These are phyloP conservation scores for Pythium angustatum DNA, from an alignment of 352 stramenopile genomes.

Conservation along the genomic window DNA sequence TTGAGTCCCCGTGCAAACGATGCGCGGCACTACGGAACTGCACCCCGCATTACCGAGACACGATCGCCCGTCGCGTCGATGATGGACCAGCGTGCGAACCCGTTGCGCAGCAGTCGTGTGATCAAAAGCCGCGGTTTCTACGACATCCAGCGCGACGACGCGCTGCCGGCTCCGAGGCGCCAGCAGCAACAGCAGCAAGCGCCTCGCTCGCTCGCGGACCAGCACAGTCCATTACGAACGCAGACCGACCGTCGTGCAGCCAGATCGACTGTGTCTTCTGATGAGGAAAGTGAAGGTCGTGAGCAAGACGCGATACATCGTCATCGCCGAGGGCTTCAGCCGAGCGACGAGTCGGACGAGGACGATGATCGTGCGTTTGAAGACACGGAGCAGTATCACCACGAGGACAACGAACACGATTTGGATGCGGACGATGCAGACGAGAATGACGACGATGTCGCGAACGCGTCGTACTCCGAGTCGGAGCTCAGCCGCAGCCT, in stretches of 20 bases:
- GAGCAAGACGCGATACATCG: too few species aligned
- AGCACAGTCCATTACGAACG: conserved; percentile 6
- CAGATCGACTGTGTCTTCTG: not conserved
- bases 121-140: conserved; percentile 84
- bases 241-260: not conserved
- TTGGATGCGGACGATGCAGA: too few species aligned
- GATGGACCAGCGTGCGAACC: conserved; percentile 12
- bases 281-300: too few species aligned
- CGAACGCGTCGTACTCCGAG: conserved; percentile 4
- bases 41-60: conserved; percentile 38
- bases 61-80: conserved; percentile 30
- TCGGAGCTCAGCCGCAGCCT: conserved; percentile 39
- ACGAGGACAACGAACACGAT: conserved; percentile 26
- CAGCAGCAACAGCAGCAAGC: not conserved
- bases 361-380: conserved; percentile 27
- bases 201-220: not conserved
- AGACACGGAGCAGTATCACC: conserved; percentile 31
- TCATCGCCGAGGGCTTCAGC: conserved; percentile 20
- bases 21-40: conserved; percentile 10
- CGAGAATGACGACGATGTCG: conserved; percentile 16
- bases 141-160: conserved; percentile 43
- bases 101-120: conserved; percentile 56
- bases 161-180: too few species aligned
- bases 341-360: conserved; percentile 23
- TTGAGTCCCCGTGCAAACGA: conserved; percentile 20